phyloP scores from a whole-genome alignment of 345 rosid genomes.

The Citrus mangshanensis region DNA sequence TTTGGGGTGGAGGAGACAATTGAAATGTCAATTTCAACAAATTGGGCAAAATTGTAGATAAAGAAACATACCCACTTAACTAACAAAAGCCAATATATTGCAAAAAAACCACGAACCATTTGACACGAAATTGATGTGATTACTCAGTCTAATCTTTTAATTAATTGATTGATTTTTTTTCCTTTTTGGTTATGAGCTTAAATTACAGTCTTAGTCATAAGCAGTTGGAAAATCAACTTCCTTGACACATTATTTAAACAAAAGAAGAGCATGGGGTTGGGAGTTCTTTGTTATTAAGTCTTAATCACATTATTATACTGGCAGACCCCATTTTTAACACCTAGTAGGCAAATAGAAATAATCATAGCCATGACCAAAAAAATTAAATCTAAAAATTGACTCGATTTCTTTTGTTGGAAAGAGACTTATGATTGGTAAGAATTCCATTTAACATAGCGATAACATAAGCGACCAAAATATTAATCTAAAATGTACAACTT shows the following conservation, averaged over 20 bases:
- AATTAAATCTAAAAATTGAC: neutral
- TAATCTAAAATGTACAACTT: no score
- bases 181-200: neutral
- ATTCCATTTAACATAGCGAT: no score
- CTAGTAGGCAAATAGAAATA: neutral
- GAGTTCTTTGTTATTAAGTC: slow-evolving; percentile 2
- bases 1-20: neutral
- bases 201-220: neutral
- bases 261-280: neutral
- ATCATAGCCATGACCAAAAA: neutral
- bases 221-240: slow-evolving; percentile 21
- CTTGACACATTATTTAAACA: neutral
- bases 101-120: no score
- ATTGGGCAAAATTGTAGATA: neutral
- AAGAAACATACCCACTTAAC: slow-evolving; percentile 8
- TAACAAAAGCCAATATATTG: neutral
- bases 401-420: no score
- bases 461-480: no score
- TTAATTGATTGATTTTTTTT: neutral
- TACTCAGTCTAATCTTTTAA: neutral
- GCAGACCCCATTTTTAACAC: neutral
- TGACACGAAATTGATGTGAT: neutral
- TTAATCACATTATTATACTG: slow-evolving; percentile 1
- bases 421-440: no score
- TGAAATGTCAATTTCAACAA: slow-evolving; percentile 4